phyloP scores from a whole-genome alignment of 2,329 filamentous ascomycete genomes.

The Trichoderma atrobrunneum region DNA sequence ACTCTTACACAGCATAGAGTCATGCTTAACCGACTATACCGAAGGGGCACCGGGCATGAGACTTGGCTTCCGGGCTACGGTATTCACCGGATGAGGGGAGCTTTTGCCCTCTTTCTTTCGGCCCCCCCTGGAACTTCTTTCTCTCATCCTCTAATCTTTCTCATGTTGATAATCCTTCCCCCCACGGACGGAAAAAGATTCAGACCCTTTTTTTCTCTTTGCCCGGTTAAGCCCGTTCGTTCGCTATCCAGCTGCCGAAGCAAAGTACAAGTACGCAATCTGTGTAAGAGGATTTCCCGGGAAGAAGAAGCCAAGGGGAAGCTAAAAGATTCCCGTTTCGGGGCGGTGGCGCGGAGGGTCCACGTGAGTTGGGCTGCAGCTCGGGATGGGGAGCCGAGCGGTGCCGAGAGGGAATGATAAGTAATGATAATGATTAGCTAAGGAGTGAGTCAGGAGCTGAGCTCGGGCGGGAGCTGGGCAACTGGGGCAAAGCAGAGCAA shows the following conservation, averaged over 20 bases:
- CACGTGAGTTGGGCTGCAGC: slow-evolving; percentile 8
- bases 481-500: background rate
- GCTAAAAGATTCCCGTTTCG: background rate
- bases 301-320: background rate
- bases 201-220: background rate
- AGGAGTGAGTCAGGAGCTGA: background rate
- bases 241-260: background rate
- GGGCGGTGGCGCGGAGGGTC: background rate
- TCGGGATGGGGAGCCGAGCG: background rate
- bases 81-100: slow-evolving; percentile 16
- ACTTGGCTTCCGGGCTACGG: background rate
- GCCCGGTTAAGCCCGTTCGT: background rate
- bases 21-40: slow-evolving; percentile 17
- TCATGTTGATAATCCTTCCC: background rate
- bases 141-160: background rate
- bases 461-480: background rate
- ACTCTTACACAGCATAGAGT: background rate
- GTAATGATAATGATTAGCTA: background rate
- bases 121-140: background rate
- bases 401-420: background rate
- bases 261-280: background rate
- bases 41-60: background rate
- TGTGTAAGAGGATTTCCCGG: slow-evolving; percentile 19
- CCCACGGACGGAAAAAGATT: background rate
- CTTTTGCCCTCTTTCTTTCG: background rate